phyloP scores from a whole-genome alignment of 2,329 filamentous ascomycete species.

The Aspergillus felis region DNA sequence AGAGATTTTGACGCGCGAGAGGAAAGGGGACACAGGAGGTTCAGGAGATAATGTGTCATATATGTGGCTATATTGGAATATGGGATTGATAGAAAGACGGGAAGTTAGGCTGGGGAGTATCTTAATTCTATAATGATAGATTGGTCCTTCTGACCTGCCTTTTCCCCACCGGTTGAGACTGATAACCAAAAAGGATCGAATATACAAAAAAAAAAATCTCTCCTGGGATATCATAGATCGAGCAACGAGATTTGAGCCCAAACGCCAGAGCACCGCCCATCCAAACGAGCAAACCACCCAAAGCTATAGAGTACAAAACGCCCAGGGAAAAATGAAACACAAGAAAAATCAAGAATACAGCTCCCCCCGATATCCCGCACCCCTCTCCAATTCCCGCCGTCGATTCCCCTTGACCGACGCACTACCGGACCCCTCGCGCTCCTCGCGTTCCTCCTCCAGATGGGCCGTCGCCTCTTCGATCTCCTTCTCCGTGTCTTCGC shows the following conservation, averaged over 20 bases:
- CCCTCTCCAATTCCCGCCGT: slow-evolving; percentile 34
- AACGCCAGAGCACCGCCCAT: neutral
- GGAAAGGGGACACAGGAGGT: neutral
- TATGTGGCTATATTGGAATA: neutral
- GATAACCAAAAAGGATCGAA: neutral
- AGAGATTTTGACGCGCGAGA: neutral
- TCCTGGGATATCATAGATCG: neutral
- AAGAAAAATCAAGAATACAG: slow-evolving; percentile 28
- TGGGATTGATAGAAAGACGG: neutral
- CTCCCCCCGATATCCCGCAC: slow-evolving; percentile 33
- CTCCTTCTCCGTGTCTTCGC: slow-evolving; percentile 47
- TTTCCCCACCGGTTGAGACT: neutral
- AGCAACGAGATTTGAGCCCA: neutral
- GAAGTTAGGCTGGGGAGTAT: neutral
- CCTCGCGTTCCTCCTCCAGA: slow-evolving; percentile 38
- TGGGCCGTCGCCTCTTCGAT: slow-evolving; percentile 41
- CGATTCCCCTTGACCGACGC: slow-evolving; percentile 17
- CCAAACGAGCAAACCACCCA: neutral
- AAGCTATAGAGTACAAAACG: slow-evolving; percentile 1
- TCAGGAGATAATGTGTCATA: neutral
- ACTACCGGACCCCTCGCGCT: slow-evolving; percentile 31
- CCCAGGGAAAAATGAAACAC: slow-evolving; percentile 3
- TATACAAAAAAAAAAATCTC: neutral
- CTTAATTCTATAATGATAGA: neutral
- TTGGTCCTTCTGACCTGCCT: neutral